A percentile compares a stretch with the other conserved stretches of the same genome.
Evolutionary conservation across 352 stramenopile species (phyloP).

Genomic region (Phytophthora megakarya): DNA sequence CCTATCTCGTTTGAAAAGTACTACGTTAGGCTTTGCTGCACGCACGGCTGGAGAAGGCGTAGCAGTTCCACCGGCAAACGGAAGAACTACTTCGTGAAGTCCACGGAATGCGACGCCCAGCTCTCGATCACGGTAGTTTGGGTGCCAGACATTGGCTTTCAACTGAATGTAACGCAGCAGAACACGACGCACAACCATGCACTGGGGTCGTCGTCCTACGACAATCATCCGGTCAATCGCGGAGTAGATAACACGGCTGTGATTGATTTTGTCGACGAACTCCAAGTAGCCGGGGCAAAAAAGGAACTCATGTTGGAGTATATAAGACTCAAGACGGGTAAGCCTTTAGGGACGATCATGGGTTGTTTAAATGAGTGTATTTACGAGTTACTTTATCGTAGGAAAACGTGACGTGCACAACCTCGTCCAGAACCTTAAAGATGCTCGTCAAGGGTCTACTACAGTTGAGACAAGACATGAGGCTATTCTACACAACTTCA

Average conservation of each 20-base stretch:
- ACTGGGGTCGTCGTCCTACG: too few relatives aligned
- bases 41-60: slow-evolving; percentile 1
- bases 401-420: slow-evolving; percentile 10
- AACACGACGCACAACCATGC: too few relatives aligned
- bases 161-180: too few relatives aligned
- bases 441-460: neutral
- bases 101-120: neutral
- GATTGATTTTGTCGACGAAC: slow-evolving; percentile 2
- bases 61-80: neutral
- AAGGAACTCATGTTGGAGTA: slow-evolving; percentile 4
- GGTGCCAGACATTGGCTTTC: too few relatives aligned
- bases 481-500: neutral
- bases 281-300: neutral
- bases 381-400: too few relatives aligned
- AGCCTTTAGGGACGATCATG: too few relatives aligned
- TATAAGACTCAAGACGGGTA: neutral
- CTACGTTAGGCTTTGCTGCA: slow-evolving; percentile 2
- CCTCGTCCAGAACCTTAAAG: neutral
- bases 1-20: neutral
- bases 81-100: slow-evolving; percentile 16
- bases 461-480: neutral
- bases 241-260: neutral
- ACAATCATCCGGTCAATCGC: neutral
- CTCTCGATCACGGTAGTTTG: too few relatives aligned
- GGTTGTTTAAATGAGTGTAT: too few relatives aligned